These are phyloP conservation scores for Lunasporangiospora selenospora DNA, from an alignment of 192 early-diverging fungal genomes.

Conservation along the genomic window DNA sequence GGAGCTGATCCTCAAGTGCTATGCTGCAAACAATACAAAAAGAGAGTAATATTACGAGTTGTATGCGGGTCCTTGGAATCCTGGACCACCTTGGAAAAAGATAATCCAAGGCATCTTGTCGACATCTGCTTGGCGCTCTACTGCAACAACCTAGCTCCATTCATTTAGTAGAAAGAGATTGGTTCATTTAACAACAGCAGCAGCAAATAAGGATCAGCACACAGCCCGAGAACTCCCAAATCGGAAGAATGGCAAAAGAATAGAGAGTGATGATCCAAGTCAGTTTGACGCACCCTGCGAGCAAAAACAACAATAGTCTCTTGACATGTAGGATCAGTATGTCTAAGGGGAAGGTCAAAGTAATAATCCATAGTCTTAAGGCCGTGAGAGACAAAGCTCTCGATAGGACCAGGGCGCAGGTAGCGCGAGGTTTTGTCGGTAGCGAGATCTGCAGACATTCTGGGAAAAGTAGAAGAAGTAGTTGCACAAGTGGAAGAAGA, in stretches of 20 bases:
- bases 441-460: too few species aligned
- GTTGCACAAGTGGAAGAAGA: too few species aligned
- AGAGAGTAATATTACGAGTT: constrained; percentile 21
- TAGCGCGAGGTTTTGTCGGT: too few species aligned
- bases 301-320: constrained; percentile 44
- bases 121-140: constrained; percentile 28
- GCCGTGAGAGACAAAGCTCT: constrained; percentile 33
- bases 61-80: constrained; percentile 39
- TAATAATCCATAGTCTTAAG: constrained; percentile 47
- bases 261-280: too few species aligned
- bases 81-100: constrained; percentile 43
- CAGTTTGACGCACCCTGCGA: constrained; percentile 6
- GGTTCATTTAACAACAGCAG: too few species aligned
- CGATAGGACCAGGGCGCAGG: constrained; percentile 40
- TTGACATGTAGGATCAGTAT: constrained; percentile 23
- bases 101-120: constrained; percentile 48
- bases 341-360: constrained; percentile 36
- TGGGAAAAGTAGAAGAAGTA: too few species aligned
- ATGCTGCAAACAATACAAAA: too few species aligned
- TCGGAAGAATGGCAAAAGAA: neutral
- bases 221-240: too few species aligned
- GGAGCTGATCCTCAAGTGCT: too few species aligned
- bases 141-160: constrained; percentile 21
- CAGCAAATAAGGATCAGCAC: too few species aligned
- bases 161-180: too few species aligned